Base-by-base conservation (phyloP, 805 yeast species). In the Starmera dryadoides region DNA sequence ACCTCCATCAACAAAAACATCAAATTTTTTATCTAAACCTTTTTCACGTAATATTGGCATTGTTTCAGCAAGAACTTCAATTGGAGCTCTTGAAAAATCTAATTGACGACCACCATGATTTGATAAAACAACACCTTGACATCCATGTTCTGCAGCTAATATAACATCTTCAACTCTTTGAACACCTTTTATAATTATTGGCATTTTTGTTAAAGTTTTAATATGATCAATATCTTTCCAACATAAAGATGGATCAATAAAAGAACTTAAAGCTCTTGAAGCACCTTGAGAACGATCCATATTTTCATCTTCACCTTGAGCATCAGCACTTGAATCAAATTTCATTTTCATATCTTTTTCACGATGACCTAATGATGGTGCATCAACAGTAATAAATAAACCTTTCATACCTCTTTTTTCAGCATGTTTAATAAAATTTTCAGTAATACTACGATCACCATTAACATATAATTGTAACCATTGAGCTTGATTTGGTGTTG, bases 61-160 rank as follows among this genome's bases (percentile, higher is more conserved):
- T 3, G 79, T 73, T 44, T 85, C 95, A 4, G 83, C 84, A 36
- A 87, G 63, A 4, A 84, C 75, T 56, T 80, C 85, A 28, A 87
- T 68, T 2, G 89, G 83, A 0, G 95, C 77, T n/a, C 85, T 72
- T 1, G 95, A 69, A 52, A 76, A 84, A 60, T 87, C 96, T 41
- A 87, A 64, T 60, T 86, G 95, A 44, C 96, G 69, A 32, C 96
- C 95, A 43, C 96, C 96, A 61, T 86, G 96, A 56, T 86, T 87
- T 2, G 94, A 85, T 37, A 86, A 52, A 4, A 87, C 86, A n/a
- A 86, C 81, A 32, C 89, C 95, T 33, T 78, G 75, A 22, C 75
- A 72, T 4, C 93, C 93, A 49, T 71, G 62, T 46, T 84, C 81
- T 6, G 77, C 77, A 0, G 95, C 95, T 48, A 64, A 60, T 16